These are phyloP conservation scores for Diospyros lotus DNA, from an alignment of 148 eudicot genomes.

Conservation along the genomic window DNA sequence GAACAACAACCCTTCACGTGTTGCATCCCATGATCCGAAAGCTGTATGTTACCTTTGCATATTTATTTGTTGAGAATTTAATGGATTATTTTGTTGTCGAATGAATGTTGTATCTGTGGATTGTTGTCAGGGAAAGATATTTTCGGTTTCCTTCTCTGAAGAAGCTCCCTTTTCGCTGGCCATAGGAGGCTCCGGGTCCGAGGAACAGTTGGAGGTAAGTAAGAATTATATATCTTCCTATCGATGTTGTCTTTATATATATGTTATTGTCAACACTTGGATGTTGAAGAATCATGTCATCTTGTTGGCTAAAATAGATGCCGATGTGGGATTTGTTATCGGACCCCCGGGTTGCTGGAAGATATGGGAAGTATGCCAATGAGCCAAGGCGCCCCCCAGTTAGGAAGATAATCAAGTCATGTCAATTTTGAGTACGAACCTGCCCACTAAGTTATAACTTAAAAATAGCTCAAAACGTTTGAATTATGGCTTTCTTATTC, in stretches of 20 bases:
- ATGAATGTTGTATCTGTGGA: background rate
- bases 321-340: slow-evolving; percentile 77
- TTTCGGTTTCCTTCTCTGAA: slow-evolving; percentile 71
- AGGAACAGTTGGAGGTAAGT: slow-evolving; percentile 75
- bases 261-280: no score
- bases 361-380: slow-evolving; percentile 29
- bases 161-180: slow-evolving; percentile 75
- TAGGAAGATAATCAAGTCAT: no score
- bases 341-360: slow-evolving; percentile 50
- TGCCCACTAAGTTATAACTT: no score
- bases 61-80: background rate
- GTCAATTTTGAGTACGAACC: no score
- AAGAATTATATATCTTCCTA: background rate
- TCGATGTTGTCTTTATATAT: no score
- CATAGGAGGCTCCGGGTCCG: slow-evolving; percentile 85
- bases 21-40: slow-evolving; percentile 71
- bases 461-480: no score
- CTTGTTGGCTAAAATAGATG: no score
- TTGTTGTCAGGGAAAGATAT: slow-evolving; percentile 73
- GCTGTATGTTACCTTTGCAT: slow-evolving; percentile 50
- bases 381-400: no score
- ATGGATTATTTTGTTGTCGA: background rate
- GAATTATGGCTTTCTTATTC: no score
- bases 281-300: no score
- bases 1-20: slow-evolving; percentile 61